Evolutionary conservation across 345 rosid genomes (phyloP).

Genomic region (Physaria fendleri): DNA sequence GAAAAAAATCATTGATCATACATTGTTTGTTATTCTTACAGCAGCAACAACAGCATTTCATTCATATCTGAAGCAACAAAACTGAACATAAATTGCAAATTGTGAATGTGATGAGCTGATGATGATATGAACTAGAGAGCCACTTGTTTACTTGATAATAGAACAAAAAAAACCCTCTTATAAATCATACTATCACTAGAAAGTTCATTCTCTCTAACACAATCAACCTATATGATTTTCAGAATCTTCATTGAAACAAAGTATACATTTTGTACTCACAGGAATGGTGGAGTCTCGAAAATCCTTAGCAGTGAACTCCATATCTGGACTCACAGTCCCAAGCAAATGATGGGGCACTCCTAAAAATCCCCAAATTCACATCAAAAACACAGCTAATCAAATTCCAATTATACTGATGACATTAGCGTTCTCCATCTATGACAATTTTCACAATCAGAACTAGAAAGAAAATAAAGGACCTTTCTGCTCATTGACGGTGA

Average conservation of each 20-base stretch:
- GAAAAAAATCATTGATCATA: not conserved
- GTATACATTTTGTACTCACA: conserved; percentile 52
- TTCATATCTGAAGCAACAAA: too few species aligned
- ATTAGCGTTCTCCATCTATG: not conserved
- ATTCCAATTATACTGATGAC: not conserved
- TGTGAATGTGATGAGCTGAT: too few species aligned
- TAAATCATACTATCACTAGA: too few species aligned
- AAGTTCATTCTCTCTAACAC: too few species aligned
- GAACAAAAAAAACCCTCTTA: too few species aligned
- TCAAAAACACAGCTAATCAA: not conserved
- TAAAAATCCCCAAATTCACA: conserved; percentile 18
- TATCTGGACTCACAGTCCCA: conserved; percentile 57
- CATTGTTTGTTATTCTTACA: not conserved
- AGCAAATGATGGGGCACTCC: conserved; percentile 88
- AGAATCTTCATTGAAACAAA: too few species aligned
- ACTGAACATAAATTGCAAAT: not conserved
- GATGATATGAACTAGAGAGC: too few species aligned
- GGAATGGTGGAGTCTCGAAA: conserved; percentile 62
- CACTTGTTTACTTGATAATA: too few species aligned
- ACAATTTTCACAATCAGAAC: not conserved
- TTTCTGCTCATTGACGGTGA: conserved; percentile 55
- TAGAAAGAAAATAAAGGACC: too few species aligned
- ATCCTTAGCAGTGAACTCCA: conserved; percentile 71
- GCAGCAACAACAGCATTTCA: not conserved
- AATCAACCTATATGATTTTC: not conserved